Evolutionary conservation across 2,329 filamentous ascomycete species (phyloP).

Genomic region (Alternaria angustiovoidea): DNA sequence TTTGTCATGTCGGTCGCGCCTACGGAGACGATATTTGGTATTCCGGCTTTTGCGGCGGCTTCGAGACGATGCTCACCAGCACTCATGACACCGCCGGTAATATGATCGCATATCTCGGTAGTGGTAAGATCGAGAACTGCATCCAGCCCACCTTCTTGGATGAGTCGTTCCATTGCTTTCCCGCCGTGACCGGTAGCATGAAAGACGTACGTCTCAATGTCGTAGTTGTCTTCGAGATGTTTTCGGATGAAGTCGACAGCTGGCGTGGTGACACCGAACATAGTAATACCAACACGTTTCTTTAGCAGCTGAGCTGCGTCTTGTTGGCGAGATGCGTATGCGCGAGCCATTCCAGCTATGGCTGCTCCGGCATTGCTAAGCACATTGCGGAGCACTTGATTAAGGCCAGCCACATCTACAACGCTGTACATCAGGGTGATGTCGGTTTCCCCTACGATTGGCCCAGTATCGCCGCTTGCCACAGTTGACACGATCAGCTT

Average conservation of each 20-base stretch:
- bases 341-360: slow-evolving; percentile 65
- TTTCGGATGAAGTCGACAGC: slow-evolving; percentile 65
- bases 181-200: slow-evolving; percentile 75
- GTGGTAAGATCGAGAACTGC: slow-evolving; percentile 76
- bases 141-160: slow-evolving; percentile 66
- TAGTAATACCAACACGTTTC: slow-evolving; percentile 69
- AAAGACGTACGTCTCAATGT: slow-evolving; percentile 70
- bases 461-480: slow-evolving; percentile 70
- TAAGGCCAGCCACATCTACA: slow-evolving; percentile 73
- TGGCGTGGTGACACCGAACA: slow-evolving; percentile 79
- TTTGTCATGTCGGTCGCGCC: slow-evolving; percentile 63
- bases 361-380: slow-evolving; percentile 70
- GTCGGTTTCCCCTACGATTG: slow-evolving; percentile 72
- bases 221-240: slow-evolving; percentile 52
- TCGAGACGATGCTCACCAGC: slow-evolving; percentile 66
- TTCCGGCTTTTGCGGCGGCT: slow-evolving; percentile 63
- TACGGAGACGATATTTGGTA: slow-evolving; percentile 64
- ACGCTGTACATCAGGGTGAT: slow-evolving; percentile 76
- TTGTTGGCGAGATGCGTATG: slow-evolving; percentile 47
- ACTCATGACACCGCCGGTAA: slow-evolving; percentile 70
- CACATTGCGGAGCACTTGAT: slow-evolving; percentile 65
- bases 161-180: slow-evolving; percentile 71
- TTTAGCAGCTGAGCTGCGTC: slow-evolving; percentile 28
- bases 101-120: slow-evolving; percentile 69
- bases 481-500: slow-evolving; percentile 76